Conservation (phyloP, 192 early-diverging fungal species). For the Entomortierella lignicola region DNA sequence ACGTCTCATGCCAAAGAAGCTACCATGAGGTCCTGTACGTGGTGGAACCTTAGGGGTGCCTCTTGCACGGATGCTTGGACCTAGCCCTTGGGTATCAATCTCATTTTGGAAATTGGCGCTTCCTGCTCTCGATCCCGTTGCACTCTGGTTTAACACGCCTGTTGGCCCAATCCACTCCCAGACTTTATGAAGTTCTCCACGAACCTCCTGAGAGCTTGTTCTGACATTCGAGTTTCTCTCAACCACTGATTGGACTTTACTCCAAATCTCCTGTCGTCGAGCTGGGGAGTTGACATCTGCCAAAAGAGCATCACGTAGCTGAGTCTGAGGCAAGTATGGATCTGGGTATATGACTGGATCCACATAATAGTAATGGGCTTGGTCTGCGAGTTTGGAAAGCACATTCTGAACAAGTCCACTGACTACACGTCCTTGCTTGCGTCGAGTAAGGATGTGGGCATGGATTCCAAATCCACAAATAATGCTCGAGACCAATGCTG, state of each 20-base stretch:
- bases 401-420: slow-evolving; percentile 49
- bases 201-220: slow-evolving; percentile 64
- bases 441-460: slow-evolving; percentile 14
- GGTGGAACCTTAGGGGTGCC: slow-evolving; percentile 24
- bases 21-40: slow-evolving; percentile 42
- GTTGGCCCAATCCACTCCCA: slow-evolving; percentile 76
- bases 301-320: slow-evolving; percentile 71
- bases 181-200: slow-evolving; percentile 70
- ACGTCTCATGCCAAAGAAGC: slow-evolving; percentile 48
- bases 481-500: slow-evolving; percentile 7
- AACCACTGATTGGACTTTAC: slow-evolving; percentile 64
- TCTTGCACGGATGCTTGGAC: slow-evolving; percentile 3
- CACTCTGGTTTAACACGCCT: slow-evolving; percentile 20
- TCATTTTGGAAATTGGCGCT: not conserved
- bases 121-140: not conserved
- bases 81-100: not conserved
- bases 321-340: slow-evolving; percentile 42
- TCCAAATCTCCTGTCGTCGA: slow-evolving; percentile 67
- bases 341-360: slow-evolving; percentile 73
- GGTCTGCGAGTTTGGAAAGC: slow-evolving; percentile 38
- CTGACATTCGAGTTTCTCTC: slow-evolving; percentile 75
- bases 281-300: slow-evolving; percentile 50
- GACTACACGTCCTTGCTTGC: slow-evolving; percentile 22
- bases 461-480: slow-evolving; percentile 10
- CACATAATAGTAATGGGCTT: slow-evolving; percentile 69